Base-by-base conservation (phyloP, 352 stramenopile genomes). In the Phytophthora ohioensis region DNA sequence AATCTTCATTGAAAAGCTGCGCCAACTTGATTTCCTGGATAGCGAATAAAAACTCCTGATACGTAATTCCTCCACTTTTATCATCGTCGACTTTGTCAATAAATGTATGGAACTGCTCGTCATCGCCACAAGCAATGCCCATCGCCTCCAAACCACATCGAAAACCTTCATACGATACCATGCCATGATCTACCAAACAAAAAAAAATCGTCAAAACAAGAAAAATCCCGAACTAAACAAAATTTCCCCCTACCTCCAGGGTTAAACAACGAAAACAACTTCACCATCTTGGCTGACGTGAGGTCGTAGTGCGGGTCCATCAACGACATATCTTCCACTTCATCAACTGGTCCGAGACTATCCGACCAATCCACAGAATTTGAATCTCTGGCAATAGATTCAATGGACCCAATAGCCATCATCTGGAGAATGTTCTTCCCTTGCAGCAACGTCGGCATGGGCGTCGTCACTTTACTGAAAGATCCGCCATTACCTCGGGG, bases 1-100 rank as follows among this genome's bases (percentile, higher is more conserved):
- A 91, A 30, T 82, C 73, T 12, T 82, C 64, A 38, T 80, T 90
- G 52, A 97, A 94, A 51, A 97, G 82, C 48, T 96, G 87, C 13
- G 89, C 90, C 34, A 96, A 72, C 64, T 97, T 97, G 64, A 97
- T 93, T 53, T 94, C 90, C 57, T 97, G 90, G 43, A 97, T 90
- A 21, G 89, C 87, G 36, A 87, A 85, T 60, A 93, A 72, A 69
- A 97, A 97, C 56, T 97, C 88, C 17, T 90, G 67, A 69, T 91
- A 94, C 41, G 87, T 93, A 66, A 97, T 89, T 15, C 85, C 82
- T 17, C 85, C 85, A 73, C 90, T 94, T 38, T 86, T 74, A 57
- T 97, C 88, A 57, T 93, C 84, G 59, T 97, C 89, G 8, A 96
- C 79, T 41, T 95, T 92, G 4, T 82, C 46, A 42, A 96, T 90